Conservation (phyloP, 768 basidiomycete genomes). For the Lactarius tabidus region DNA sequence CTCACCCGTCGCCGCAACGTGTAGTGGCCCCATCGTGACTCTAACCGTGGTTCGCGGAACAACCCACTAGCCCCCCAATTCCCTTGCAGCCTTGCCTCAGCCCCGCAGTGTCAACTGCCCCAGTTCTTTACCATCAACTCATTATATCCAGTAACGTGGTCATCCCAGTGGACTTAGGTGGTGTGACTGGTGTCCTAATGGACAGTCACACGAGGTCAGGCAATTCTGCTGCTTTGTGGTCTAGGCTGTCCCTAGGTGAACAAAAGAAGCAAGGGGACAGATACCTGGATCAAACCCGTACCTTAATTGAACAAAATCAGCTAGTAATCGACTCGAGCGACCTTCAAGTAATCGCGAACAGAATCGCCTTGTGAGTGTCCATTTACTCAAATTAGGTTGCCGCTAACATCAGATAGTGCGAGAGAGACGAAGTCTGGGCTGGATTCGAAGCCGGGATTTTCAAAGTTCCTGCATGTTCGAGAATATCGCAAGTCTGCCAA, state of each 20-base stretch:
- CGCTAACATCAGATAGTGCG: not conserved
- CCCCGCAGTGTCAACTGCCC: not conserved
- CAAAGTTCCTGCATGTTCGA: not conserved
- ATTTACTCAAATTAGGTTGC: not conserved
- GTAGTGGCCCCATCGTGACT: too few species aligned
- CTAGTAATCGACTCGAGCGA: too few species aligned
- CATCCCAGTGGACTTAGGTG: not conserved
- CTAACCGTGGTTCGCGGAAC: not conserved
- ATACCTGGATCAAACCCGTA: not conserved
- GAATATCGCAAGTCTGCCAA: slow-evolving; percentile 6
- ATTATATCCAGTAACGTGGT: not conserved
- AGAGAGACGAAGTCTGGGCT: not conserved
- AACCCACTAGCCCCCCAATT: not conserved
- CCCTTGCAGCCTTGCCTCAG: not conserved
- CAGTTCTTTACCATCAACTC: not conserved
- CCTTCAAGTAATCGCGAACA: too few species aligned
- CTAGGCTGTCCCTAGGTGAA: not conserved
- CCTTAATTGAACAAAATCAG: not conserved
- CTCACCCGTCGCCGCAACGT: too few species aligned
- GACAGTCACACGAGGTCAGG: too few species aligned
- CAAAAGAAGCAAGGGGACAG: slow-evolving; percentile 4
- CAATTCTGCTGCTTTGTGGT: not conserved
- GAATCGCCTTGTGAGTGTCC: not conserved
- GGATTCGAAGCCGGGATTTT: not conserved
- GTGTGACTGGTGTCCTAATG: not conserved